Evolutionary conservation across 371 early-diverging fungal genomes (phyloP).

Genomic region (Rhizopus delemar): DNA sequence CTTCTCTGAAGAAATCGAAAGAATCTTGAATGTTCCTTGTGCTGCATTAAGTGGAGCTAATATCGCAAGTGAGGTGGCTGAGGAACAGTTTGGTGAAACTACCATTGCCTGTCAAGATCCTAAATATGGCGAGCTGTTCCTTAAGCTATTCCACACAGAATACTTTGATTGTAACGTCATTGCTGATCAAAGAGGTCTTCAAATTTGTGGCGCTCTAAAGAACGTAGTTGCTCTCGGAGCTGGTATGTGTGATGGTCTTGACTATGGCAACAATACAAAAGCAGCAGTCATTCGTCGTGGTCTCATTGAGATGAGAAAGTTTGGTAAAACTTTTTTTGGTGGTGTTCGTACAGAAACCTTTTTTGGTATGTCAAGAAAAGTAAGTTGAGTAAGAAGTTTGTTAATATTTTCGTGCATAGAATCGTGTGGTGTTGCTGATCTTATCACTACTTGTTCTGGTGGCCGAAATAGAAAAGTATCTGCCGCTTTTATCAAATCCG

Average conservation of each 20-base stretch:
- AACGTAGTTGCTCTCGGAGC: conserved; percentile 97
- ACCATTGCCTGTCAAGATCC: conserved; percentile 76
- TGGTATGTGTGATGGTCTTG: conserved; percentile 86
- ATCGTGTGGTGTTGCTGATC: conserved; percentile 64
- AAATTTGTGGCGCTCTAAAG: conserved; percentile 97
- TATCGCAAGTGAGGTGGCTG: conserved; percentile 88
- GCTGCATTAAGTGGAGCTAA: conserved; percentile 97
- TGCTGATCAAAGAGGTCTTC: conserved; percentile 87
- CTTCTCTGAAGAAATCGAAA: conserved; percentile 73
- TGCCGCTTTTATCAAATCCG: conserved; percentile 84
- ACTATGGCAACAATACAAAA: conserved; percentile 91
- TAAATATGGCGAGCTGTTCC: conserved; percentile 80
- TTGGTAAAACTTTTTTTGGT: conserved; percentile 77
- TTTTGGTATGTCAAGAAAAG: conserved; percentile 69
- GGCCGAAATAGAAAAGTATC: conserved; percentile 96
- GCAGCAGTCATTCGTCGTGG: conserved; percentile 97
- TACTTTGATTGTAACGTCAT: conserved; percentile 84
- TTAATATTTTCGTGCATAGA: conserved; percentile 53
- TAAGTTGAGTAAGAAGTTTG: not conserved
- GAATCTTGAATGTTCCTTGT: conserved; percentile 80
- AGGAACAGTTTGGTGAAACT: conserved; percentile 88
- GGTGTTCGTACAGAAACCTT: conserved; percentile 88
- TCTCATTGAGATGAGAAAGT: conserved; percentile 93
- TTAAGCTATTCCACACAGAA: conserved; percentile 52
- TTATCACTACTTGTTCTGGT: conserved; percentile 94